A percentile compares a stretch with the other conserved stretches of the same genome.
Evolutionary conservation across 2,329 filamentous ascomycete species (phyloP).

Genomic region (Penicillium occitanis): DNA sequence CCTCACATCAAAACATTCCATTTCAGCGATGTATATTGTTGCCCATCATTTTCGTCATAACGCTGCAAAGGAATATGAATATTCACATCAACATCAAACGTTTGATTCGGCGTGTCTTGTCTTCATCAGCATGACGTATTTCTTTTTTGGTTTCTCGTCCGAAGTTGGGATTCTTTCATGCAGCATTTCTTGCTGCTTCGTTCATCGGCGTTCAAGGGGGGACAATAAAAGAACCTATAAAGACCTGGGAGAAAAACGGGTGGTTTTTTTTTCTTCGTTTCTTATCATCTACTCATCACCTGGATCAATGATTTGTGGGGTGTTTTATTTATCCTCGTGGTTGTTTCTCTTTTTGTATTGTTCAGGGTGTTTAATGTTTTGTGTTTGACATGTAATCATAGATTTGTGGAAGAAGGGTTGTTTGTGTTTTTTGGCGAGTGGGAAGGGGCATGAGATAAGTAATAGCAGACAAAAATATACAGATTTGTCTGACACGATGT

Average conservation of each 20-base stretch:
- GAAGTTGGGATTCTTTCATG: neutral
- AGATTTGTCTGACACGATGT: neutral
- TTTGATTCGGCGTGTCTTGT: slow-evolving; percentile 8
- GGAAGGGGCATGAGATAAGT: neutral
- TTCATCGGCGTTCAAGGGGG: slow-evolving; percentile 5
- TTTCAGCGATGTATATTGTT: slow-evolving; percentile 21
- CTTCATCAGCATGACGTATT: slow-evolving; percentile 10
- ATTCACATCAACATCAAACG: slow-evolving; percentile 6
- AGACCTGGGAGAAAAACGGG: slow-evolving; percentile 12
- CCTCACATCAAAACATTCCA: slow-evolving; percentile 10
- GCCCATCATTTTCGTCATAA: slow-evolving; percentile 3
- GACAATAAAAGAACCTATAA: slow-evolving; percentile 2
- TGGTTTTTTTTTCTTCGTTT: slow-evolving; percentile 15
- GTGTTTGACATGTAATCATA: slow-evolving; percentile 22
- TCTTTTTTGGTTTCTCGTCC: slow-evolving; percentile 6
- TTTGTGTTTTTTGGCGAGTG: neutral
- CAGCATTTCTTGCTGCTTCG: neutral
- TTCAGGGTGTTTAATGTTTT: neutral
- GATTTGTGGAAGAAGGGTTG: slow-evolving; percentile 7
- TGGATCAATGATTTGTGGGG: neutral
- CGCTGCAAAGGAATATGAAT: neutral
- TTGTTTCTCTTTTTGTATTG: neutral
- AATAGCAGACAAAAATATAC: neutral
- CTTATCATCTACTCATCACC: slow-evolving; percentile 9
- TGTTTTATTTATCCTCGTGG: neutral